Base-by-base conservation (phyloP, 1,284 basidiomycete species). In the Gastroboletus turbinatus region DNA sequence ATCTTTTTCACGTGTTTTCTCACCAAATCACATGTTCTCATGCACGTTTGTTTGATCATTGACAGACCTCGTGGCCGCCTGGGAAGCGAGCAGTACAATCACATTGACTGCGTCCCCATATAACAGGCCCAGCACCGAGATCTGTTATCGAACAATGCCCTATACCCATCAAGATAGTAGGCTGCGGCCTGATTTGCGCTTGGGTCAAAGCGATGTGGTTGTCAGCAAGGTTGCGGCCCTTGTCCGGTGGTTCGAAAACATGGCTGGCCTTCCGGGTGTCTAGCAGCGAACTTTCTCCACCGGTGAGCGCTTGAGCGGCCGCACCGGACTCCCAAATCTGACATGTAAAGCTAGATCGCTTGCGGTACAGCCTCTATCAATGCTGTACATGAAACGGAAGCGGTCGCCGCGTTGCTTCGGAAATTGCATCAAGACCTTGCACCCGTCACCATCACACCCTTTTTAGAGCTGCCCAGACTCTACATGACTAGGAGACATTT, bases 121-220 rank as follows among this genome's bases (percentile, higher is more conserved):
- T 60, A 76, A 84, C 21, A 81, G 79, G 48, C 86, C 87, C 2
- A 73, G 67, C 50, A 67, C 83, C 49, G 78, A 84, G 61, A 83
- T 92, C 13, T 92, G 90, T 66, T 92, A 87, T 69, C 82, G 90
- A 11, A 86, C 87, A 8, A 82, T 91, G 79, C 87, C 88, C 8
- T 79, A 80, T 58, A 74, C 76, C 0, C 76, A 77, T n/a, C 77
- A 82, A 56, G 89, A 91, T 66, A 73, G 71, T 19, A 76, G 74
- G 6, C 71, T 88, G 6, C 79, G 88, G 6, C 88, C 90, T 23
- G 90, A 92, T 69, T 70, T 92, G 33, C 76, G 88, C 29, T 73
- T 92, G 2, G 87, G 84, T 1, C 75, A 76, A 55, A 89, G 83
- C 56, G 88, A 91, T 59, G 80, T 83, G 4, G 78, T 78, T 6